Evolutionary conservation across 148 eudicot species (phyloP).

Genomic region (Agrostemma githago): DNA sequence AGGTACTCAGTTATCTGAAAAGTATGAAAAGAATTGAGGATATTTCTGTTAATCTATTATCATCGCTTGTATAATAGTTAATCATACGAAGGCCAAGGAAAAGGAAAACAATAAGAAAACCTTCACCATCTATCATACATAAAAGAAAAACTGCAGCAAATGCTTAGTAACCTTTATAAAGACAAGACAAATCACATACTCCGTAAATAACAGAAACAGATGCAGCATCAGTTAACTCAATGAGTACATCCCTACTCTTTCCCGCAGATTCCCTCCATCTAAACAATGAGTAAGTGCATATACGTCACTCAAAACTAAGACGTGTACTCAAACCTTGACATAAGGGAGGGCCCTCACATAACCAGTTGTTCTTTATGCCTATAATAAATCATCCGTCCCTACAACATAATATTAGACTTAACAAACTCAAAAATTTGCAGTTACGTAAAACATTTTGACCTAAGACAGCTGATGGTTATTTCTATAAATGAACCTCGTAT

Average conservation of each 20-base stretch:
- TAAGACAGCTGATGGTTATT: background rate
- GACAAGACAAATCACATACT: background rate
- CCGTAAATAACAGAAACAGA: background rate
- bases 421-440: background rate
- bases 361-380: background rate
- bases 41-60: background rate
- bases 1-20: conserved; percentile 69
- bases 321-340: background rate
- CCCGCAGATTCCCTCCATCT: background rate
- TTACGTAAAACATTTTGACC: background rate
- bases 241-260: background rate
- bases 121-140: background rate
- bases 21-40: conserved; percentile 11
- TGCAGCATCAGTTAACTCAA: background rate
- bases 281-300: background rate
- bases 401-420: background rate
- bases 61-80: background rate
- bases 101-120: background rate
- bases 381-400: background rate
- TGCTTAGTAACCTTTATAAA: background rate
- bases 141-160: background rate
- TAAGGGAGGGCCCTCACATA: background rate
- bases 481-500: background rate
- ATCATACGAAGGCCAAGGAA: background rate
- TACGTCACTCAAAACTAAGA: background rate